Percentiles rank a stretch among this genome's conserved stretches.
These are phyloP conservation scores for Huiozyma sinensis DNA, from an alignment of 805 yeast species.

Conservation along the genomic window DNA sequence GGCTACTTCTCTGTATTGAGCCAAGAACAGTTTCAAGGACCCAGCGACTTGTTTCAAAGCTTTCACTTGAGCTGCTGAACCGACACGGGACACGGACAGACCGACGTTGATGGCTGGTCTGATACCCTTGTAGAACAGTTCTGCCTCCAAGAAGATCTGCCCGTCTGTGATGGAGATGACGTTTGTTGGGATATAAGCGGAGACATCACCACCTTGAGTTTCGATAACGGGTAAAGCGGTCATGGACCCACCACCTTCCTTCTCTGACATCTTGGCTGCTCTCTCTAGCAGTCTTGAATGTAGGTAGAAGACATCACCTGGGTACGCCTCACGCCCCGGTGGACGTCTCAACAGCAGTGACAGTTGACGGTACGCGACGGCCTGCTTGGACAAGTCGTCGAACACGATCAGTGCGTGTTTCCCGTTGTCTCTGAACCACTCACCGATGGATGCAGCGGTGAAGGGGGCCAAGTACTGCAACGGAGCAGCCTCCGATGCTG, in stretches of 20 bases:
- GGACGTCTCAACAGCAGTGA: slow-evolving; percentile 95
- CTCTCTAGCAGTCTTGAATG: slow-evolving; percentile 93
- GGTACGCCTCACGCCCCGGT: slow-evolving; percentile 95
- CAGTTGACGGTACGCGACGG: slow-evolving; percentile 99
- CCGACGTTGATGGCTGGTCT: slow-evolving; percentile 99
- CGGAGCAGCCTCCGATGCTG: slow-evolving; percentile 99
- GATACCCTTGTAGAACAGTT: slow-evolving; percentile 99
- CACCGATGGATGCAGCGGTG: slow-evolving; percentile 99
- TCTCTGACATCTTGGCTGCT: slow-evolving; percentile 93
- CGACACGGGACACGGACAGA: slow-evolving; percentile 99
- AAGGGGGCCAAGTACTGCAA: slow-evolving; percentile 99
- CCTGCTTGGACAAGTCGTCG: slow-evolving; percentile 98
- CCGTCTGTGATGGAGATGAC: slow-evolving; percentile 97
- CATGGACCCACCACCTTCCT: slow-evolving; percentile 85
- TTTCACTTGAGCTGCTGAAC: slow-evolving; percentile 99
- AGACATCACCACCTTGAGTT: slow-evolving; percentile 99
- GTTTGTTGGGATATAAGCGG: slow-evolving; percentile 95
- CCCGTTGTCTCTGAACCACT: slow-evolving; percentile 99
- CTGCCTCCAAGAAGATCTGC: slow-evolving; percentile 98
- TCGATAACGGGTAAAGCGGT: slow-evolving; percentile 94
- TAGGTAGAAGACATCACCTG: slow-evolving; percentile 93
- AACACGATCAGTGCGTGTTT: slow-evolving; percentile 92
- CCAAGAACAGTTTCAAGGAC: slow-evolving; percentile 98
- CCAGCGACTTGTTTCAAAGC: slow-evolving; percentile 99
- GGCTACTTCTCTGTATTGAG: slow-evolving; percentile 99